Base-by-base conservation (phyloP, 1,139 yeast species). In the Lodderomyces orthopsilosis region DNA sequence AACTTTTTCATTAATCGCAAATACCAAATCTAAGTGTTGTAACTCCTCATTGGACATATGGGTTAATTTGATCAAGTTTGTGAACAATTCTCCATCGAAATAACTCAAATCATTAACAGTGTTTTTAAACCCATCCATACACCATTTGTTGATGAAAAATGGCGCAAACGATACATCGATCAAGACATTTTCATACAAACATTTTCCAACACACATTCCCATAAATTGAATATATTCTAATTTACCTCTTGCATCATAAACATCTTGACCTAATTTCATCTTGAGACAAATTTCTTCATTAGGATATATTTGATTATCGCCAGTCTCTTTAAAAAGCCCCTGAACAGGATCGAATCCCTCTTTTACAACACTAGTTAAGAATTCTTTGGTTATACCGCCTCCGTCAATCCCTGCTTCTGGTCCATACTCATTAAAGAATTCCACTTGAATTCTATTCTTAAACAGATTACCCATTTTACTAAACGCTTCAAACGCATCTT, bases 311-410 rank as follows among this genome's bases (percentile, higher is more conserved):
- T 84, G 84, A 49, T 81, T 68, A 2, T 69, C 68, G 14, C 76
- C 80, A 4, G 82, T 76, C 39, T 74, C 77, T 47, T 66, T 66
- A 53, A 72, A 70, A 50, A 85, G 81, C 57, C 59, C 43, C 58
- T 67, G 40, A 44, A 61, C 42, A 46, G 77, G 59, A 57, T 65
- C 50, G 52, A 91, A 86, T 0, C 88, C 95, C 51, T 85, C 89
- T 8, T 68, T 68, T 1, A 85, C 79, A 0, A 89, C 83, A 40
- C 85, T 71, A 2, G 93, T 89, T 44, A 93, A 66, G 52, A 93
- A 83, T 56, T 93, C 98, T 59, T 93, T 91, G 0, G 98, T 91
- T 18, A 93, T 70, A 2, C 98, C 98, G 9, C 98, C 98, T 4
- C 98, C 98, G 62, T 93, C 98, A 43, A 93, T 85, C 1, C 98